Evolutionary conservation across 2,329 filamentous ascomycete genomes (phyloP).

Genomic region (Arachnomyces sp.): DNA sequence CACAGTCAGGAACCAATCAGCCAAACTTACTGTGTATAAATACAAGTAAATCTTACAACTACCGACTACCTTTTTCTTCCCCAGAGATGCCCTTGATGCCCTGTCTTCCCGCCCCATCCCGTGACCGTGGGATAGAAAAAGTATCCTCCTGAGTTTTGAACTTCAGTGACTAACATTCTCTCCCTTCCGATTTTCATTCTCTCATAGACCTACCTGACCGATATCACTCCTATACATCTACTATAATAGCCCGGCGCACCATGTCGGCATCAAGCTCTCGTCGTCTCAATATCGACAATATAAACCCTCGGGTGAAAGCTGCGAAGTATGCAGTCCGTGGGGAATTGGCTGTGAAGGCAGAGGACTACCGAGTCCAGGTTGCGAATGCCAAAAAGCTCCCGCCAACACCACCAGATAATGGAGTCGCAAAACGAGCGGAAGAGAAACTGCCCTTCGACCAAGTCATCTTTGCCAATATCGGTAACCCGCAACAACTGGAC

Average conservation of each 20-base stretch:
- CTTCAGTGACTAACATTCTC: too few species aligned
- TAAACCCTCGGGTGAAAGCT: slow-evolving; percentile 79
- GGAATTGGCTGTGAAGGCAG: slow-evolving; percentile 87
- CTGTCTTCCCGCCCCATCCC: too few species aligned
- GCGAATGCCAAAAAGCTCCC: too few species aligned
- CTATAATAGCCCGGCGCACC: slow-evolving; percentile 22
- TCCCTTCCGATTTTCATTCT: too few species aligned
- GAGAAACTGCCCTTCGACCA: slow-evolving; percentile 71
- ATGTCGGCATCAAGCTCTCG: slow-evolving; percentile 40
- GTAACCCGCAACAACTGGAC: slow-evolving; percentile 96
- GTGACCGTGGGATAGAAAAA: too few species aligned
- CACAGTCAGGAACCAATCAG: too few species aligned
- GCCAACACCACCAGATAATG: too few species aligned
- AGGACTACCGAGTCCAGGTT: slow-evolving; percentile 75
- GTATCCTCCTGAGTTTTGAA: too few species aligned
- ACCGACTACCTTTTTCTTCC: too few species aligned
- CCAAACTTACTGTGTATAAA: too few species aligned
- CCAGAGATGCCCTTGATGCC: too few species aligned
- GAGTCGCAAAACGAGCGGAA: slow-evolving; percentile 29
- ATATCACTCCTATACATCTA: slow-evolving; percentile 17
- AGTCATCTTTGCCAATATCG: slow-evolving; percentile 96
- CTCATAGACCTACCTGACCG: slow-evolving; percentile 21
- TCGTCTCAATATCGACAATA: slow-evolving; percentile 69
- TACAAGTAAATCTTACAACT: too few species aligned
- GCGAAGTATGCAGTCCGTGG: slow-evolving; percentile 96